phyloP scores from a whole-genome alignment of 768 basidiomycete species.

The Pisolithus marmoratus region DNA sequence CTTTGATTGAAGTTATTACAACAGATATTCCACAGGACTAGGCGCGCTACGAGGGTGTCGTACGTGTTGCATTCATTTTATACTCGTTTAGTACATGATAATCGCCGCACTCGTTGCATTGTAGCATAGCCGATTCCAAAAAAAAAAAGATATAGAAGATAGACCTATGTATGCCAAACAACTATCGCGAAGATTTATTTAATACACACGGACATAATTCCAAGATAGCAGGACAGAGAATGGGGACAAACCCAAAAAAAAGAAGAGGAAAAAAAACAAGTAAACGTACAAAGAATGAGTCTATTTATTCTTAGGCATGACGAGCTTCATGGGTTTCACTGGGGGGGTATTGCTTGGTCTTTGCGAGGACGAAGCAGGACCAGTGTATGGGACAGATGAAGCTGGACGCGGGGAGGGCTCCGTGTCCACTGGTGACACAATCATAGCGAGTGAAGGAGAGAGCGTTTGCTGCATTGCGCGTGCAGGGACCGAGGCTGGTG shows the following conservation, averaged over 20 bases:
- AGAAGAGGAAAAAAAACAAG: too few relatives aligned
- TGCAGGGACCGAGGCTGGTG: conserved; percentile 17
- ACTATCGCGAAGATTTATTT: background rate
- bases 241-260: background rate
- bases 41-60: background rate
- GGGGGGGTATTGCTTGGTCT: conserved; percentile 23
- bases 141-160: too few relatives aligned
- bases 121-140: background rate
- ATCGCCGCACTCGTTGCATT: background rate
- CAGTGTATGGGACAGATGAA: conserved; percentile 20
- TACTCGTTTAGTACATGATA: background rate
- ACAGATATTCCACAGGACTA: background rate
- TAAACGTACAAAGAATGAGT: background rate
- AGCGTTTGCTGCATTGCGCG: conserved; percentile 31
- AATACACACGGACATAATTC: background rate
- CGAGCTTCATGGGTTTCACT: conserved; percentile 24
- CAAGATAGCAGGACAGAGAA: background rate
- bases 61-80: background rate
- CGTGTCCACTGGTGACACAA: conserved; percentile 28
- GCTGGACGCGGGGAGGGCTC: conserved; percentile 28
- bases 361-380: conserved; percentile 12
- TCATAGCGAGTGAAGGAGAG: conserved; percentile 31
- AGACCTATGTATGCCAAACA: background rate
- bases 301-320: conserved; percentile 26
- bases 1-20: background rate